Percentiles rank a stretch among this genome's conserved stretches.
Evolutionary conservation across 257 asterid species (phyloP).

Genomic region (Misopates orontium): DNA sequence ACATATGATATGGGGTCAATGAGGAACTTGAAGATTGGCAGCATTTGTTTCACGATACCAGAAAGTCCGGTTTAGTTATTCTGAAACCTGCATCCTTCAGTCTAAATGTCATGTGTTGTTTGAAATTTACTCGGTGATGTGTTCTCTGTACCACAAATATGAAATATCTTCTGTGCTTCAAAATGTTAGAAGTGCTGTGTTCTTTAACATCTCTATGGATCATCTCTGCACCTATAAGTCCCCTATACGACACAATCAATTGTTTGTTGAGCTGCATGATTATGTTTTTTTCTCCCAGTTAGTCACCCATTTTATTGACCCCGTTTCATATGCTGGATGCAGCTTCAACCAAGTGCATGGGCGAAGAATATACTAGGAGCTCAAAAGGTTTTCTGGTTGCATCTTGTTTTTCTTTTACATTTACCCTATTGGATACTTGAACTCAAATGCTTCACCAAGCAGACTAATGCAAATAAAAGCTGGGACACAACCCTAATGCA

Average conservation of each 20-base stretch:
- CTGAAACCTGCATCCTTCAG: no score
- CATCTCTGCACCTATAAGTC: no score
- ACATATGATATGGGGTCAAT: no score
- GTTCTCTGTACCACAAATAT: neutral
- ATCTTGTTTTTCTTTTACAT: slow-evolving; percentile 17
- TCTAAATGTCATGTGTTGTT: no score
- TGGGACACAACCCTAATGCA: neutral
- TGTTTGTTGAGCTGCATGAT: neutral
- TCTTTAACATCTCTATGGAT: no score
- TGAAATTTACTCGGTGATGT: neutral
- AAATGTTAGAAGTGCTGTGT: no score
- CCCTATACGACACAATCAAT: neutral
- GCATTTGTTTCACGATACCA: no score
- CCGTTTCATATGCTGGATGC: slow-evolving; percentile 26
- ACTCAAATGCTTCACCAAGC: slow-evolving; percentile 12
- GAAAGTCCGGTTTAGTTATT: no score
- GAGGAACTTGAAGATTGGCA: no score
- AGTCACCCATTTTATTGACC: slow-evolving; percentile 2
- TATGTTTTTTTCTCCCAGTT: neutral
- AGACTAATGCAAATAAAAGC: slow-evolving; percentile 28
- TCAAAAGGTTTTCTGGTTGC: slow-evolving; percentile 17
- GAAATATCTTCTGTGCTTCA: no score
- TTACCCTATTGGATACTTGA: slow-evolving; percentile 25
- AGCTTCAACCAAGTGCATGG: slow-evolving; percentile 28
- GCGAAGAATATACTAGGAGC: slow-evolving; percentile 14